Evolutionary conservation across 208 protist genomes (phyloP), one percentile per base, ranked within the genome.

Genomic region (Leishmania turanica): DNA sequence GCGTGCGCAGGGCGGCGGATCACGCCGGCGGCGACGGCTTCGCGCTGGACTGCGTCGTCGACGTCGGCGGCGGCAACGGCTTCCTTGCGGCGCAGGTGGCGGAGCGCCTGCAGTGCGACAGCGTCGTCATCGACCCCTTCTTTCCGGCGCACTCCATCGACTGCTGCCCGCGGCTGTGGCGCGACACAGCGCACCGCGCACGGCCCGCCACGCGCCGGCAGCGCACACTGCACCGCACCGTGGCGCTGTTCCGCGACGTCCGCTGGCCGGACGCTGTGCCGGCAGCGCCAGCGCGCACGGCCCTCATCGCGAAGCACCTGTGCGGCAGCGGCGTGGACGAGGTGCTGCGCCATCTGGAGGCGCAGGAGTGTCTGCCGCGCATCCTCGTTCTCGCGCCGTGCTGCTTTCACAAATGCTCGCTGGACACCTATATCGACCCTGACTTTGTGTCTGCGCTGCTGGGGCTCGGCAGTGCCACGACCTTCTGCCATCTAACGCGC

Each of bases 1-100:
- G 74, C 31, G 74, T 79, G 49, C 73, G 42, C 51, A 42, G 34
- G 42, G 56, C 54, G 77, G 51, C 42, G 54, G 54, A 47, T 13
- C 6, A 45, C 3, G 24, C n/a, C 42, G 34, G 37, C 60, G 34
- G 54, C 17, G 24, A 51, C 7, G 60, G 62, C 31, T 89, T 89
- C 71, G 68, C 76, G 40, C 69, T 84, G 58, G 83, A 86, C 65
- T 84, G 75, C 75, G 84, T 97, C 58, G 87, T 97, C 31, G 93
- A 97, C 86, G 93, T 95, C 17, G 92, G 92, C 49, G 93, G 92
- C 13, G 93, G 93, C 49, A 96, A 96, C 79, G 93, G 92, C 27
- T 94, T 97, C 77, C 83, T 97, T 40, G 93, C 91, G 40, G 91
- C 90, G 56, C 81, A 91, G 82, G 83, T 90, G 21, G 91, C 81